Percentiles rank a stretch among this genome's conserved stretches.
Conservation (phyloP, 192 early-diverging fungal species). For the Linnemannia zychae region DNA sequence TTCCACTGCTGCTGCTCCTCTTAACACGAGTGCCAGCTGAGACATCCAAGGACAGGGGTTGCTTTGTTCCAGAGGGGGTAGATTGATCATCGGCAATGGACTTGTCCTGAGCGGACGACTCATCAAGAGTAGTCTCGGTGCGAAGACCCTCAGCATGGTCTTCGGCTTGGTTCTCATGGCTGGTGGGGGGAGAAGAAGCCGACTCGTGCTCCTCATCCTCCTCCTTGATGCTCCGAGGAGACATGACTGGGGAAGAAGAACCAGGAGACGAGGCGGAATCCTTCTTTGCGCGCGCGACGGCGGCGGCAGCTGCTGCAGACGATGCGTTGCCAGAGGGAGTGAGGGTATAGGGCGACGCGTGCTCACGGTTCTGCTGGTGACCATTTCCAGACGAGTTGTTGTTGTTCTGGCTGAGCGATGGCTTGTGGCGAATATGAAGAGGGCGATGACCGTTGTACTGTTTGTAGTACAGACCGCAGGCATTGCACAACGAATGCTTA, state of each 20-base stretch:
- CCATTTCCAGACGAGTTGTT: background rate
- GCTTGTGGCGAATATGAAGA: constrained; percentile 69
- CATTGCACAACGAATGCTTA: constrained; percentile 87
- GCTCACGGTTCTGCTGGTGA: constrained; percentile 39
- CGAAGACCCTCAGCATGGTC: background rate
- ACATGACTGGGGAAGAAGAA: constrained; percentile 33
- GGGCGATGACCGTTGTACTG: constrained; percentile 72
- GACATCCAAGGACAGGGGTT: background rate
- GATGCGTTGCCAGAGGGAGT: constrained; percentile 25
- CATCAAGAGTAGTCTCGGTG: background rate
- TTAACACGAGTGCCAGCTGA: constrained; percentile 23
- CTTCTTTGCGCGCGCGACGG: constrained; percentile 12
- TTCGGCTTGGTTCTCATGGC: background rate
- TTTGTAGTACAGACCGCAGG: constrained; percentile 81
- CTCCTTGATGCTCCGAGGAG: constrained; percentile 37
- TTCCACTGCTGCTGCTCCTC: constrained; percentile 51
- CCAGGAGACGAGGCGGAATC: constrained; percentile 12
- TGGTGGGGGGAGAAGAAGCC: constrained; percentile 3
- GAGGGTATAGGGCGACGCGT: constrained; percentile 55
- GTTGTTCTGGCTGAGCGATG: constrained; percentile 42
- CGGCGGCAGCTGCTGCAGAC: background rate
- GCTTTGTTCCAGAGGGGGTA: background rate
- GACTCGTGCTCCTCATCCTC: constrained; percentile 41
- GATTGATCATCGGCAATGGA: background rate
- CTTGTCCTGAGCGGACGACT: background rate